Conservation (phyloP, 805 yeast genomes). For the Starmerella sp. region DNA sequence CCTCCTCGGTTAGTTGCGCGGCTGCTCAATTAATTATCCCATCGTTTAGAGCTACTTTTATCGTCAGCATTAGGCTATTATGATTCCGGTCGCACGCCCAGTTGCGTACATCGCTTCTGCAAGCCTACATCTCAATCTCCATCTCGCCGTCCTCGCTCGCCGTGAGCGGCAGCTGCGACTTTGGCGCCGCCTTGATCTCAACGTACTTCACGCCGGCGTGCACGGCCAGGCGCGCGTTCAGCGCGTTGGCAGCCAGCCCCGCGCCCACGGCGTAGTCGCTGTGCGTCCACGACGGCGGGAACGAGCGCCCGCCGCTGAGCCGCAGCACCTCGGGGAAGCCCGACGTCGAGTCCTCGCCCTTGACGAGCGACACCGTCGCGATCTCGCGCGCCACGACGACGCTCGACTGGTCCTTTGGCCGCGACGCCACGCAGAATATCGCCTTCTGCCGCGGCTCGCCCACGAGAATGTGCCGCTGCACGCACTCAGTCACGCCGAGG, state of each 20-base stretch:
- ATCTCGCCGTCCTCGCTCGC: conserved; percentile 2
- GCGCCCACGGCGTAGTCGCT: conserved; percentile 56
- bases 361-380: conserved; percentile 57
- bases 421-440: conserved; percentile 58
- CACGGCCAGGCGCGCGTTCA: conserved; percentile 23
- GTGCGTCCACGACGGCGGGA: conserved; percentile 77
- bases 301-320: conserved; percentile 65
- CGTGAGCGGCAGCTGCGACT: not conserved
- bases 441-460: conserved; percentile 63
- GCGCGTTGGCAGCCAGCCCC: conserved; percentile 28
- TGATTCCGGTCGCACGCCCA: no score
- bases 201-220: conserved; percentile 27
- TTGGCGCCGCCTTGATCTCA: conserved; percentile 22
- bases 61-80: no score
- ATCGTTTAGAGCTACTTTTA: no score
- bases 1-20: no score
- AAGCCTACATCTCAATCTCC: conserved; percentile 14
- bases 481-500: conserved; percentile 69
- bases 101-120: no score
- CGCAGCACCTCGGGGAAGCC: conserved; percentile 50
- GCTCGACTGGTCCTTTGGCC: conserved; percentile 39
- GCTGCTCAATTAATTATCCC: no score
- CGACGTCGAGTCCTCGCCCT: conserved; percentile 30
- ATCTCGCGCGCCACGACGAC: conserved; percentile 62
- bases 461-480: conserved; percentile 67